Evolutionary conservation across 306 rosid species (phyloP), one percentile per base, ranked within the genome.

Genomic region (Gastrolobium villosum): DNA sequence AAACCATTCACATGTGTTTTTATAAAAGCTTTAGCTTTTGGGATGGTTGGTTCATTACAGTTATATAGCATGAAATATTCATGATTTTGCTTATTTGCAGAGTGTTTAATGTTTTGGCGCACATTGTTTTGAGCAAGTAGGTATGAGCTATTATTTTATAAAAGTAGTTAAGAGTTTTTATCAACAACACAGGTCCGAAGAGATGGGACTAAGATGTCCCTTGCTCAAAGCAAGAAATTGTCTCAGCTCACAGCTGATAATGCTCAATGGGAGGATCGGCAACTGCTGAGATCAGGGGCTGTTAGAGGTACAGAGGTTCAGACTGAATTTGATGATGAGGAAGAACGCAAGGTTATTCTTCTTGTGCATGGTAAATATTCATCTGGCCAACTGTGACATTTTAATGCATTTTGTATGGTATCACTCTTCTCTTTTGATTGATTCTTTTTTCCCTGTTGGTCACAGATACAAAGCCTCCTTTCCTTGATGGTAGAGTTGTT

Each of bases 241-340:
- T 95, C 99, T 75, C 99, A 95, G 81, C 95, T 82, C 83, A 92
- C 94, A 55, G 96, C 97, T 64, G 99, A 95, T 87, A 95, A 95
- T 81, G 99, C 97, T 70, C 98, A 92, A 85, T 95, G 99, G 99
- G 99, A 95, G 82, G 99, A 95, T 70, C 85, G 99, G 36, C 99
- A 95, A 76, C 91, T 95, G 65, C 74, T 95, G 78, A 91, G 99
- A 81, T 95, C 99, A 26, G 99, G 99, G 69, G 99, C 99, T 70
- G 99, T 95, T 73, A 92, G 97, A 76, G 98, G 99, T 65, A 95
- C 98, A 7, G 98, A 92, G 91, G 96, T 95, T 86, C 98, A 95
- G 88, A 95, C 97, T 9, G 99, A 91, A 55, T 92, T 95, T 87
- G 99, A 95, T 46, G 99, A 95, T 30, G 99, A 95, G 93, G 99